A percentile compares a stretch with the other conserved stretches of the same genome.
phyloP scores from a whole-genome alignment of 2,329 filamentous ascomycete genomes.

The Curvularia lunata region DNA sequence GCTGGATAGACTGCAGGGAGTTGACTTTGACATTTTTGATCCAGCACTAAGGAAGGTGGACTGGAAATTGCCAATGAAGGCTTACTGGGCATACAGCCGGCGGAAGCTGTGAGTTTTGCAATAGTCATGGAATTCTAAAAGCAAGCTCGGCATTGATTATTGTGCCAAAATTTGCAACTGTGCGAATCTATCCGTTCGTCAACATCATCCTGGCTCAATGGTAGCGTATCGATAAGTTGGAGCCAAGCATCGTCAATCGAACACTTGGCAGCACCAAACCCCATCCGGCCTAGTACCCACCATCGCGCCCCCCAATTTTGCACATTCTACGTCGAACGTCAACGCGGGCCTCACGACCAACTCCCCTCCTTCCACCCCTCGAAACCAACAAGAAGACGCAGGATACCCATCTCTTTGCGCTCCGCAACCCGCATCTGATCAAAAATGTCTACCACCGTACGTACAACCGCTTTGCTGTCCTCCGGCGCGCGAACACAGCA shows the following conservation, averaged over 20 bases:
- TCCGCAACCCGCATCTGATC: conserved; percentile 54
- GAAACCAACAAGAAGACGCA: conserved; percentile 62
- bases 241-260: neutral
- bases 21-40: conserved; percentile 83
- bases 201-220: neutral
- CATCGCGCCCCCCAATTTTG: conserved; percentile 15
- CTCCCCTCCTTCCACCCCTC: neutral
- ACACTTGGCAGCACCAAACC: conserved; percentile 8
- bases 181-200: neutral
- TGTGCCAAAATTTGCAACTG: no score
- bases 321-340: conserved; percentile 7
- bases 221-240: neutral
- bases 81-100: conserved; percentile 66
- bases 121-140: neutral
- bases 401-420: conserved; percentile 91
- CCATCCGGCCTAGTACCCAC: conserved; percentile 10
- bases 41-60: conserved; percentile 67
- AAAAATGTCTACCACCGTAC: conserved; percentile 91
- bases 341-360: conserved; percentile 4
- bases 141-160: neutral
- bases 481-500: conserved; percentile 48
- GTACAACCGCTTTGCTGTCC: conserved; percentile 98
- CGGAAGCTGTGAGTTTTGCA: conserved; percentile 51
- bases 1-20: conserved; percentile 75
- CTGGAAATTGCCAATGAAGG: conserved; percentile 87